A percentile compares a stretch with the other conserved stretches of the same genome.
phyloP scores from a whole-genome alignment of 169 alveolate genomes.

The Eimeria acervulina region DNA sequence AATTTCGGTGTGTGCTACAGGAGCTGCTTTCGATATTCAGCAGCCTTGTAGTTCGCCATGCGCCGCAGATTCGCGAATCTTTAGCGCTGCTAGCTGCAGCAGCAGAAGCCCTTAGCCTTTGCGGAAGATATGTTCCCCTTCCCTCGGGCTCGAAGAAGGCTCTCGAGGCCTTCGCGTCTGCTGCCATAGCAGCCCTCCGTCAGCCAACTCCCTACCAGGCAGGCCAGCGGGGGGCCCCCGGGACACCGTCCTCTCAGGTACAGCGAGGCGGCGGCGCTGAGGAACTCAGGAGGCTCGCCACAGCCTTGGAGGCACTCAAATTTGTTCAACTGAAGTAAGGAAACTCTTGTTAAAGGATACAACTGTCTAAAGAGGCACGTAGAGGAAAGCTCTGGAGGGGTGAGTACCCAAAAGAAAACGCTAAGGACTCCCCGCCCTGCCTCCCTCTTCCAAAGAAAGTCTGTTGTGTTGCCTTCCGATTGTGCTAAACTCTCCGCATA shows the following conservation, averaged over 20 bases:
- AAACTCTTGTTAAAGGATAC: neutral
- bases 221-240: neutral
- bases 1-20: slow-evolving; percentile 27
- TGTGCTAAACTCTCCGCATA: neutral
- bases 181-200: slow-evolving; percentile 69
- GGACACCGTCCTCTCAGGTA: neutral
- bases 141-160: slow-evolving; percentile 66
- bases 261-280: slow-evolving; percentile 52
- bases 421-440: neutral
- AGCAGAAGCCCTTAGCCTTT: slow-evolving; percentile 40
- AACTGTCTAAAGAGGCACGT: neutral
- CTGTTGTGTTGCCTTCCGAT: neutral
- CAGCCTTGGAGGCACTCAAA: slow-evolving; percentile 60
- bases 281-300: slow-evolving; percentile 55
- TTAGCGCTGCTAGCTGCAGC: slow-evolving; percentile 60
- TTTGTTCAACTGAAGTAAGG: slow-evolving; percentile 37
- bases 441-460: neutral
- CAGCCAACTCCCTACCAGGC: slow-evolving; percentile 26
- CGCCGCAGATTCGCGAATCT: slow-evolving; percentile 57
- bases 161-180: slow-evolving; percentile 52
- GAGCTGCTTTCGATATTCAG: slow-evolving; percentile 48
- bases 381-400: neutral
- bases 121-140: slow-evolving; percentile 41
- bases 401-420: neutral
- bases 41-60: slow-evolving; percentile 37